phyloP scores from a whole-genome alignment of 768 basidiomycete genomes.

The Mrakia hoshinonis region DNA sequence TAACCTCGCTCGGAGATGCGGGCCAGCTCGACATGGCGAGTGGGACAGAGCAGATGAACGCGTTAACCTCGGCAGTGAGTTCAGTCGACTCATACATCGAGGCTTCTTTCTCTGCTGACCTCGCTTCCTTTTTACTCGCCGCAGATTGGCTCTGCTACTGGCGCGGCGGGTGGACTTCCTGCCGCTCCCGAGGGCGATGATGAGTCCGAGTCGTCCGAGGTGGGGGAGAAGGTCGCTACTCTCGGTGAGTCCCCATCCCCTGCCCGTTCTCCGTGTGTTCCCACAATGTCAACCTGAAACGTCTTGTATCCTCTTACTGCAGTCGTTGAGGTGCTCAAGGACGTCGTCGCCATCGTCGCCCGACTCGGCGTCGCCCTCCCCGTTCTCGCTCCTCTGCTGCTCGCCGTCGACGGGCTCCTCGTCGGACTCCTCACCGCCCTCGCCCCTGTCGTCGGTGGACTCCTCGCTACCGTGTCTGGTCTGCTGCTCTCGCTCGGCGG shows the following conservation, averaged over 20 bases:
- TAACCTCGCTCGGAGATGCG: neutral
- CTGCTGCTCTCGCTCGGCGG: constrained; percentile 1
- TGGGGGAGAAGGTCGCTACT: neutral
- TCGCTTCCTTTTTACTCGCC: neutral
- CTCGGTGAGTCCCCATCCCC: neutral
- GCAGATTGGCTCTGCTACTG: neutral
- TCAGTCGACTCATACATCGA: neutral
- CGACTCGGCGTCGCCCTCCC: neutral
- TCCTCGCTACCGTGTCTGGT: constrained; percentile 1
- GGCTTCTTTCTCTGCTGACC: neutral
- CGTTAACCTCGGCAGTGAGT: neutral
- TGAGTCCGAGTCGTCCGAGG: neutral
- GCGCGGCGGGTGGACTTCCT: neutral
- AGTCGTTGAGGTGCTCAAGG: constrained; percentile 3
- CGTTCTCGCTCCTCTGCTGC: neutral
- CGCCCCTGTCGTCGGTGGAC: neutral
- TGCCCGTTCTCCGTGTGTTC: too few relatives aligned
- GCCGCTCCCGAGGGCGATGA: neutral
- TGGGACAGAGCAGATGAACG: neutral
- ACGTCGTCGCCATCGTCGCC: constrained; percentile 3
- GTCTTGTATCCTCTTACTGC: neutral
- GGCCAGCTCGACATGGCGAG: neutral
- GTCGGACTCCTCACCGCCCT: neutral
- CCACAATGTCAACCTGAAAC: neutral
- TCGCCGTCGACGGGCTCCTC: neutral